Conservation (phyloP, 208 protist genomes). For the Leishmania gerbilli region DNA sequence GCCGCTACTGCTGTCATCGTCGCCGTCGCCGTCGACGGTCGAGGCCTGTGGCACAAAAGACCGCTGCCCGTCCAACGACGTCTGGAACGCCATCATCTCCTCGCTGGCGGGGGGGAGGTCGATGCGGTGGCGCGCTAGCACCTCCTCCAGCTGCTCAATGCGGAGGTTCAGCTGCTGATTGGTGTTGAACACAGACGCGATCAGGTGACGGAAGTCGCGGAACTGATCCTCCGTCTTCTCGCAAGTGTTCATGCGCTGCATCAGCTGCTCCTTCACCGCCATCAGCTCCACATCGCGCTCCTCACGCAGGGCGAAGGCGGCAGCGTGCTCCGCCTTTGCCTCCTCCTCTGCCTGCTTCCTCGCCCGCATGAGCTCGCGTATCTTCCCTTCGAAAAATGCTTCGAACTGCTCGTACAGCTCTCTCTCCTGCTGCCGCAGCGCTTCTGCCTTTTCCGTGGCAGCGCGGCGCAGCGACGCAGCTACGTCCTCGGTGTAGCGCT, state of each 20-base stretch:
- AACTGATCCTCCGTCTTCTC: constrained; percentile 79
- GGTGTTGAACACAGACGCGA: constrained; percentile 74
- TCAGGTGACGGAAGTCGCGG: constrained; percentile 62
- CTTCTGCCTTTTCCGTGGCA: constrained; percentile 25
- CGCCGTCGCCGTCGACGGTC: constrained; percentile 6
- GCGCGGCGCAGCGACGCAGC: constrained; percentile 4
- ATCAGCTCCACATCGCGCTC: constrained; percentile 68
- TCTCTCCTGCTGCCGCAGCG: constrained; percentile 44
- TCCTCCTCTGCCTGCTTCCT: constrained; percentile 37
- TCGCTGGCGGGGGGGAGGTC: constrained; percentile 40
- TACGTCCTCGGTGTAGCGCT: constrained; percentile 50
- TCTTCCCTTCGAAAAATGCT: constrained; percentile 71
- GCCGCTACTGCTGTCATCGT: constrained; percentile 1
- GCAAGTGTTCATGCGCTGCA: constrained; percentile 62
- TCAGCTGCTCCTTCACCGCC: constrained; percentile 54
- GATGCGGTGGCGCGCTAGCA: constrained; percentile 57
- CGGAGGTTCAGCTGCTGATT: constrained; percentile 67
- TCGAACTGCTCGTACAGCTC: constrained; percentile 53
- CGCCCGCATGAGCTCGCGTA: constrained; percentile 51
- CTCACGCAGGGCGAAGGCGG: constrained; percentile 48
- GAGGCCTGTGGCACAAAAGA: background rate
- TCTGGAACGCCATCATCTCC: constrained; percentile 52
- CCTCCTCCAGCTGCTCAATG: constrained; percentile 58
- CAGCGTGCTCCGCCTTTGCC: constrained; percentile 38
- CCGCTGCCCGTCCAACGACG: constrained; percentile 17